Evolutionary conservation across 768 basidiomycete genomes (phyloP).

Genomic region (Lentinus tigrinus): DNA sequence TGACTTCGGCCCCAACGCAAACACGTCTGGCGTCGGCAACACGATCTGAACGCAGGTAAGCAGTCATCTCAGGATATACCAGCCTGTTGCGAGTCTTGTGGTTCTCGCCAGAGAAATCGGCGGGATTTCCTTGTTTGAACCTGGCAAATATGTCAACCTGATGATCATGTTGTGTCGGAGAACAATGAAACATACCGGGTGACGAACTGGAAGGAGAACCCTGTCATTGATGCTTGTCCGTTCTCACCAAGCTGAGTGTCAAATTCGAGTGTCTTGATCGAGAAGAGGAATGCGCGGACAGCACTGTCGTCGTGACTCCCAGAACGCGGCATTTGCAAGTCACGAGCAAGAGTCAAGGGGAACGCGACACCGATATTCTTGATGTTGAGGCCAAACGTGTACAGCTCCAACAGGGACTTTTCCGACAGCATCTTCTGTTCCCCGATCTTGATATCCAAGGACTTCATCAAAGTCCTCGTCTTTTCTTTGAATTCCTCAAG

Average conservation of each 20-base stretch:
- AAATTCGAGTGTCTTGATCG: slow-evolving; percentile 75
- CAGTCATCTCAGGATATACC: slow-evolving; percentile 79
- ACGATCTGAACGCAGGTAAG: slow-evolving; percentile 60
- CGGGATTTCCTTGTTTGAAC: slow-evolving; percentile 71
- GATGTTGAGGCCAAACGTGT: slow-evolving; percentile 53
- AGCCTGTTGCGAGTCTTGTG: slow-evolving; percentile 73
- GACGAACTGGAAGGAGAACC: slow-evolving; percentile 85
- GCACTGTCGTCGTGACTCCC: slow-evolving; percentile 41
- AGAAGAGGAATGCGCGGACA: slow-evolving; percentile 83
- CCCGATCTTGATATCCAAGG: slow-evolving; percentile 65
- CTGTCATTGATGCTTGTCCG: slow-evolving; percentile 69
- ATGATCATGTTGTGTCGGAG: not conserved
- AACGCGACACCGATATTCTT: slow-evolving; percentile 86
- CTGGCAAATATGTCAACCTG: slow-evolving; percentile 37
- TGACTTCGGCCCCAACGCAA: slow-evolving; percentile 67
- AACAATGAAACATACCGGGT: slow-evolving; percentile 48
- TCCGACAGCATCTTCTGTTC: slow-evolving; percentile 34
- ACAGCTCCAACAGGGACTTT: slow-evolving; percentile 54
- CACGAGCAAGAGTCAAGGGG: slow-evolving; percentile 67
- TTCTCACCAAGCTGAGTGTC: slow-evolving; percentile 72
- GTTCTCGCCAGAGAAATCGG: slow-evolving; percentile 68
- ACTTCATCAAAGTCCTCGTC: slow-evolving; percentile 67
- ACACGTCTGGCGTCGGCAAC: slow-evolving; percentile 50
- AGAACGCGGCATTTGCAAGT: slow-evolving; percentile 48
- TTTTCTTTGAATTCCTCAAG: slow-evolving; percentile 83